phyloP scores from a whole-genome alignment of 495 filamentous ascomycete genomes.

The Aspergillus steynii region DNA sequence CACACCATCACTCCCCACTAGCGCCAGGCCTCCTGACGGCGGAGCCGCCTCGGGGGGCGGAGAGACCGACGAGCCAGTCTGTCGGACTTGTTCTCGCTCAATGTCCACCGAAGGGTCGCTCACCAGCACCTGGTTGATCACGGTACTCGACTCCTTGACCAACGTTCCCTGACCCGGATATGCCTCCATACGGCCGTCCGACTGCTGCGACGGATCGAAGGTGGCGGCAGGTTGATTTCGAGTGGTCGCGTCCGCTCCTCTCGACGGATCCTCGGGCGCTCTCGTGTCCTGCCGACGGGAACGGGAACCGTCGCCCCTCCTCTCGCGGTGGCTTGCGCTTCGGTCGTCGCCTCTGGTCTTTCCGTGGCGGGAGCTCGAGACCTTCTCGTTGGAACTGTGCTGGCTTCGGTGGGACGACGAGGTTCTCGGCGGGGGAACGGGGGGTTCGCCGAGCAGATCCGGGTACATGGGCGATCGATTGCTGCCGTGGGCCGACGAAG shows the following conservation, averaged over 20 bases:
- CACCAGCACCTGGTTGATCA: slow-evolving; percentile 76
- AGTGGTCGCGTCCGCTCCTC: slow-evolving; percentile 19
- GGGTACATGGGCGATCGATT: slow-evolving; percentile 35
- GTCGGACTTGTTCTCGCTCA: slow-evolving; percentile 72
- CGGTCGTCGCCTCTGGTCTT: slow-evolving; percentile 39
- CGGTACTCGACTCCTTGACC: slow-evolving; percentile 44
- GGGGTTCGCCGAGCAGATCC: slow-evolving; percentile 42
- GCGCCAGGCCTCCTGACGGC: slow-evolving; percentile 51
- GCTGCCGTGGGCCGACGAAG: slow-evolving; percentile 34
- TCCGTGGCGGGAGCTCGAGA: slow-evolving; percentile 33
- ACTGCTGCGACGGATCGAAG: slow-evolving; percentile 15
- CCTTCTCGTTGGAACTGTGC: slow-evolving; percentile 39
- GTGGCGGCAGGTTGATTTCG: slow-evolving; percentile 12
- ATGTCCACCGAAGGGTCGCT: slow-evolving; percentile 79
- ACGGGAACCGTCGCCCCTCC: slow-evolving; percentile 26
- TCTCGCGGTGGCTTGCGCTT: slow-evolving; percentile 34
- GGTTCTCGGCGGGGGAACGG: slow-evolving; percentile 45
- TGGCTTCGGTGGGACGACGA: slow-evolving; percentile 45
- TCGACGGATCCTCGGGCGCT: slow-evolving; percentile 30
- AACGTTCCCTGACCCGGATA: slow-evolving; percentile 26
- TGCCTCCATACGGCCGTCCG: slow-evolving; percentile 29
- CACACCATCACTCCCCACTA: slow-evolving; percentile 54
- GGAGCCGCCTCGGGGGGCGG: slow-evolving; percentile 50
- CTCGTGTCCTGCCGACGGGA: slow-evolving; percentile 32
- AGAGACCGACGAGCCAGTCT: slow-evolving; percentile 60